Base-by-base conservation (phyloP, 2,329 filamentous ascomycete species). In the Curvularia sp. region DNA sequence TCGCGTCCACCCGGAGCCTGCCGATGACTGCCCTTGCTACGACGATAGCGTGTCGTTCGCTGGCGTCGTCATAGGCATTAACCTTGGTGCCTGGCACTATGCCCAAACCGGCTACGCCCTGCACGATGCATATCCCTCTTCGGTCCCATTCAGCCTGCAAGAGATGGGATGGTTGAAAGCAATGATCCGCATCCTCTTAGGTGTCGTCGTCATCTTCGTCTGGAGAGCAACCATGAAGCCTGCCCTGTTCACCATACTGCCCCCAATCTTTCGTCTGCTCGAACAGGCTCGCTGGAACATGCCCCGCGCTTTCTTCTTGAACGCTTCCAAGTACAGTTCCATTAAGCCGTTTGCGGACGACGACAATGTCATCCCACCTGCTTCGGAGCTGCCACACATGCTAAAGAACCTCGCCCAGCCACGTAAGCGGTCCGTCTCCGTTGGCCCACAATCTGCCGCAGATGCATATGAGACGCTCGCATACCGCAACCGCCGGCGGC, bases 401-500 rank as follows among this genome's bases (percentile, higher is more conserved):
- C 83, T 97, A 23, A 89, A 88, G 59, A 92, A 88, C 41, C 91
- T 98, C 45, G 87, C 92, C 23, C 88, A 94, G 66, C 91, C 92
- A 0, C 85, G 92, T 58, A 89, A 89, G 60, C 86, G 95, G 50
- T 90, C 93, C 30, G 87, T 98, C 32, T 97, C 93, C 5, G 86
- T 98, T 52, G 95, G 95, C 0, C 95, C 95, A 1, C 95, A 98
- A 78, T 97, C 93, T 45, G 93, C 93, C 60, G 95, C 95, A 1
- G 95, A 99, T 79, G 95, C 93, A 23, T 97, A 97, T 78, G 95
- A 99, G 80, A 92, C 93, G 19, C 82, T 99, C 48, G 95, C 94
- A 5, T 97, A 97, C 73, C 88, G 94, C 19, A 92, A 97, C 67
- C 86, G 89, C 64, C 81, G 83, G 57, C 80, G 88, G 54, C 81